Evolutionary conservation across 2,329 filamentous ascomycete species (phyloP), one percentile per base, ranked within the genome.

Genomic region (Trichoderma gracile): DNA sequence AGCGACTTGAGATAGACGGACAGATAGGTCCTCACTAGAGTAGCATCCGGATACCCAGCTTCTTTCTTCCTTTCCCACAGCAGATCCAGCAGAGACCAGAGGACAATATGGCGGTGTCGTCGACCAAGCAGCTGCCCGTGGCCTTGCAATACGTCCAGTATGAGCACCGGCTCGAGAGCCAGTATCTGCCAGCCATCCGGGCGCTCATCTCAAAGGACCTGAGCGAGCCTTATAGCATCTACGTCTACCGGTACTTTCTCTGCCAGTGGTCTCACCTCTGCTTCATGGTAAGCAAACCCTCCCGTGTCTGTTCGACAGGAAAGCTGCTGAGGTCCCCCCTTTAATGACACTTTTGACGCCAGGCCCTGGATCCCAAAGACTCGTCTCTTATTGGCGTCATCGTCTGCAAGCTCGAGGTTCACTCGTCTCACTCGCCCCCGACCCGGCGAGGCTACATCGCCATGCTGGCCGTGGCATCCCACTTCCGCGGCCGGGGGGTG

Each of bases 191-290:
- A 42, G 88, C 92, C 47, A 97, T 99, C 77, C 89, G 94, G 63
- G 89, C 93, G 64, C 80, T 99, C 73, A 99, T 99, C 73, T 95
- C 93, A 50, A 96, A 94, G 73, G 95, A 98, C 75, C 84, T 99
- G 56, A 98, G 94, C 70, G 95, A 99, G 77, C 95, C 95, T 1
- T 99, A 99, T 77, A 98, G 94, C 78, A 98, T 99, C 75, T 99
- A 99, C 80, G 95, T 99, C 65, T 99, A 98, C 77, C 88, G 95
- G 38, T 99, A 99, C 77, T 99, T 99, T 72, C 81, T 99, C 19
- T 97, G 96, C 74, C 93, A 98, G 84, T 99, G 95, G 95, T 91
- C 91, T 5, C 90, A 98, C 73, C 81, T 99, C n/a, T 99, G 95
- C 78, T 98, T 92, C 78, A 91, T 98, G 88, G 93, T 94, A 40